Percentiles rank a stretch among this genome's conserved stretches.
phyloP scores from a whole-genome alignment of 129 eudicot genomes.

The Escallonia rubra region DNA sequence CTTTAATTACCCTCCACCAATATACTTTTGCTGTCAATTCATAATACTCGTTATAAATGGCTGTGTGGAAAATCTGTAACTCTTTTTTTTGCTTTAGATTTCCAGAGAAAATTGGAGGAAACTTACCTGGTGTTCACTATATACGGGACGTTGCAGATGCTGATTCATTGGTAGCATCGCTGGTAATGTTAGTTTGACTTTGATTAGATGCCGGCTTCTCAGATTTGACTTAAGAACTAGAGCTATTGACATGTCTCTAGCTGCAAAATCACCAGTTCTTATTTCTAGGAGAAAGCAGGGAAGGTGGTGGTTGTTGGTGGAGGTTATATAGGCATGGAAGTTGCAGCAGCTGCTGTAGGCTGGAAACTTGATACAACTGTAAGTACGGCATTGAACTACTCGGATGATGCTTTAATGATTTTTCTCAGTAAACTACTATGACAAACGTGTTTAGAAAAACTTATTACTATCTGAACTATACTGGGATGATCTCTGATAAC shows the following conservation, averaged over 20 bases:
- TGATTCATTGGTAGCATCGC: slow-evolving; percentile 70
- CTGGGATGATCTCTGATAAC: no score
- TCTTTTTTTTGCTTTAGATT: slow-evolving; percentile 48
- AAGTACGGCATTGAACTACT: slow-evolving; percentile 15
- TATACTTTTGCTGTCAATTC: neutral
- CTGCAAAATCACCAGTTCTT: neutral
- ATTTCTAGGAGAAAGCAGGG: slow-evolving; percentile 59
- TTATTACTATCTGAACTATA: no score
- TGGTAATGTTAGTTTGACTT: slow-evolving; percentile 39
- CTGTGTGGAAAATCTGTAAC: neutral
- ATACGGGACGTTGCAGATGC: slow-evolving; percentile 96
- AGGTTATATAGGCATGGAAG: slow-evolving; percentile 99
- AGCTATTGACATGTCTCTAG: neutral
- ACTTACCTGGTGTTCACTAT: slow-evolving; percentile 86
- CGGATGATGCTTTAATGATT: neutral
- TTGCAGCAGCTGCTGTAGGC: slow-evolving; percentile 92
- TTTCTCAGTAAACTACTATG: no score
- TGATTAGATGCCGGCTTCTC: neutral
- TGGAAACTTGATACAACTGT: slow-evolving; percentile 98
- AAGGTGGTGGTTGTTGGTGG: slow-evolving; percentile 97
- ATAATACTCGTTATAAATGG: neutral
- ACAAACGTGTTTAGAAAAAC: no score
- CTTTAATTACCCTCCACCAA: no score
- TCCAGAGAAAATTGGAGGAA: slow-evolving; percentile 96
- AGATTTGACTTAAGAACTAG: neutral